Conservation (phyloP, 345 rosid genomes). For the Litchi chinensis region DNA sequence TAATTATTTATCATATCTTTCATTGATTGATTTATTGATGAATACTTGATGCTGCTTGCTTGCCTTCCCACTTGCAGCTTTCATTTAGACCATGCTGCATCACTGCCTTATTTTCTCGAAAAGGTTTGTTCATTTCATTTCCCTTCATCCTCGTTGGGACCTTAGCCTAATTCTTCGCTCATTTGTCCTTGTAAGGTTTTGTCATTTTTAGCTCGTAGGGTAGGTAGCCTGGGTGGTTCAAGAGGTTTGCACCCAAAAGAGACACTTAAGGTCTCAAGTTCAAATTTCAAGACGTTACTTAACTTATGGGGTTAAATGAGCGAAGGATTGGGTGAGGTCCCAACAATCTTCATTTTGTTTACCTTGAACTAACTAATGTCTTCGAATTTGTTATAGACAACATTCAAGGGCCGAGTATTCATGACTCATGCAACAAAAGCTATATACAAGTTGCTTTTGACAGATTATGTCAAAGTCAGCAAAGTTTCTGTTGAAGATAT, state of each 20-base stretch:
- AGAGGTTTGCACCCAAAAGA: too few species aligned
- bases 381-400: conserved; percentile 51
- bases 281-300: too few species aligned
- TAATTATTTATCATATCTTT: background rate
- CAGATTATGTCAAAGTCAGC: conserved; percentile 97
- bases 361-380: conserved; percentile 14
- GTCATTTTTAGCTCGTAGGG: too few species aligned
- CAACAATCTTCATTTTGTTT: too few species aligned
- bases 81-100: conserved; percentile 99
- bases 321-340: too few species aligned
- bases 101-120: conserved; percentile 90
- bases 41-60: background rate
- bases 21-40: background rate
- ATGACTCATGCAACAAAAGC: conserved; percentile 99
- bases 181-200: too few species aligned
- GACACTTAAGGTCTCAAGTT: too few species aligned
- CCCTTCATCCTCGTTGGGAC: too few species aligned
- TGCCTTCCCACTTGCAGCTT: conserved; percentile 58
- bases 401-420: conserved; percentile 85
- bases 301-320: too few species aligned
- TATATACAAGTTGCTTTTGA: conserved; percentile 79
- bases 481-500: conserved; percentile 97
- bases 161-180: too few species aligned
- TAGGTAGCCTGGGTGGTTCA: too few species aligned
- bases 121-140: conserved; percentile 53